Conservation (phyloP, 495 filamentous ascomycete species). For the Viridothelium virens region DNA sequence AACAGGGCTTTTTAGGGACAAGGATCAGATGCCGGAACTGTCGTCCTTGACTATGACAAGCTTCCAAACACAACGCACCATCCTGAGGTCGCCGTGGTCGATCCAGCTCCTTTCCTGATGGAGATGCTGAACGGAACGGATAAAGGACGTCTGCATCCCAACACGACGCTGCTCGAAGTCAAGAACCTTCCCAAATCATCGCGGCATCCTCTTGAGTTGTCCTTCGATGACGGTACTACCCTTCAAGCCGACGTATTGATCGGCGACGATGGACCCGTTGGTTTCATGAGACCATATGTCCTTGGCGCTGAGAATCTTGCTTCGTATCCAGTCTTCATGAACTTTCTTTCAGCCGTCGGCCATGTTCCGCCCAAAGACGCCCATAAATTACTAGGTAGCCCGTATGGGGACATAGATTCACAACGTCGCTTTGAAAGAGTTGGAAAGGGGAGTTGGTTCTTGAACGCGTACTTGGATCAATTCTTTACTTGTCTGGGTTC, state of each 20-base stretch:
- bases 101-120: conserved; percentile 13
- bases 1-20: not conserved
- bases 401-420: conserved; percentile 1
- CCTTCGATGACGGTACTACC: conserved; percentile 10
- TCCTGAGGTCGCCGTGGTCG: conserved; percentile 11
- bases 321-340: conserved; percentile 13
- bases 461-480: conserved; percentile 11
- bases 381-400: conserved; percentile 11
- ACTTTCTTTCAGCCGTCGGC: conserved; percentile 12
- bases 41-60: conserved; percentile 12
- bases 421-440: conserved; percentile 10
- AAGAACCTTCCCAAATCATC: not conserved
- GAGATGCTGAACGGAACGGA: conserved; percentile 14
- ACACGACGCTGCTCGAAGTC: conserved; percentile 13
- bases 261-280: conserved; percentile 11
- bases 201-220: conserved; percentile 4
- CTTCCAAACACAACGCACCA: conserved; percentile 11
- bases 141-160: conserved; percentile 4
- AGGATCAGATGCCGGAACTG: conserved; percentile 8
- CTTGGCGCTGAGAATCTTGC: conserved; percentile 6
- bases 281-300: conserved; percentile 12
- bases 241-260: conserved; percentile 12
- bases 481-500: conserved; percentile 14
- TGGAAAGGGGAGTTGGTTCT: conserved; percentile 9
- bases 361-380: conserved; percentile 14